phyloP scores from a whole-genome alignment of 176 grass and related monocot species.

The Cymbopogon citratus region DNA sequence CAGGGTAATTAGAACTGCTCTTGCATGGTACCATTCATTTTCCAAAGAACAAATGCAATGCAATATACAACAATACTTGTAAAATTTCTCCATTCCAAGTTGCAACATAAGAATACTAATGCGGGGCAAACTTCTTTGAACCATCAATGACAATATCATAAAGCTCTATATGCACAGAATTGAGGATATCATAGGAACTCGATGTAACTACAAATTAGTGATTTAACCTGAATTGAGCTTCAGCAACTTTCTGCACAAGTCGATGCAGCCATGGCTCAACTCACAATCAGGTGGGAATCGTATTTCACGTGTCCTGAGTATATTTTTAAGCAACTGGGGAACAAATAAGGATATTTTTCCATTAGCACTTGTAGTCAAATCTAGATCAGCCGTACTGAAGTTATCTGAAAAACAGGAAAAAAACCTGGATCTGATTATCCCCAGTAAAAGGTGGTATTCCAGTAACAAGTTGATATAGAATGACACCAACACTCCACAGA shows the following conservation, averaged over 20 bases:
- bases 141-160: neutral
- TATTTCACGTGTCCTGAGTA: constrained; percentile 62
- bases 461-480: constrained; percentile 93
- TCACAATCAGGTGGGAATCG: constrained; percentile 52
- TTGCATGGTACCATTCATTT: constrained; percentile 5
- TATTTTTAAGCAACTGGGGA: constrained; percentile 72
- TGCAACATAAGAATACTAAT: constrained; percentile 6
- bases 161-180: neutral
- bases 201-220: neutral
- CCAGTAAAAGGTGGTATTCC: constrained; percentile 88
- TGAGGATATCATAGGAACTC: neutral
- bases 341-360: constrained; percentile 4
- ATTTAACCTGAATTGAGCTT: constrained; percentile 65
- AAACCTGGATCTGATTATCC: constrained; percentile 88
- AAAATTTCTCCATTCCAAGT: neutral
- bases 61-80: neutral
- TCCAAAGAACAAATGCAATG: neutral
- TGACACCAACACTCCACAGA: constrained; percentile 97
- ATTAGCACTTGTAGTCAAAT: constrained; percentile 23
- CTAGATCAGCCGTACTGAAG: neutral
- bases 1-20: neutral
- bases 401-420: constrained; percentile 21
- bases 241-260: constrained; percentile 92
- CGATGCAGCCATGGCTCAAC: constrained; percentile 69
- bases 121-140: neutral